phyloP scores from a whole-genome alignment of 768 basidiomycete species.

The Auriculariales sp. region DNA sequence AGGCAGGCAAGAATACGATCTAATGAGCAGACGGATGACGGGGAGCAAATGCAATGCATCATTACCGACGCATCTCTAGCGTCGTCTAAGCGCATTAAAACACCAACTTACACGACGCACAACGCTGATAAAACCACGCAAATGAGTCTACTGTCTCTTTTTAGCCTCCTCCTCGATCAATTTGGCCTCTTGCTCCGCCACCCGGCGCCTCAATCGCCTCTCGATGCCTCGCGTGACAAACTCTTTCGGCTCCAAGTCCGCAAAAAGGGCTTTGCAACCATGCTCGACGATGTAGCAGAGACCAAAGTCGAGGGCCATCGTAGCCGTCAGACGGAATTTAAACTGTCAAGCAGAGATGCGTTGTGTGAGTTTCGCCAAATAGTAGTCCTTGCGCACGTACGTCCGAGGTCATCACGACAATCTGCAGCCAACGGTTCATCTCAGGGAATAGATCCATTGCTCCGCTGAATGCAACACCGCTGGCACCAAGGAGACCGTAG shows the following conservation, averaged over 20 bases:
- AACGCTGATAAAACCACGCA: too few relatives aligned
- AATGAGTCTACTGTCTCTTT: constrained; percentile 18
- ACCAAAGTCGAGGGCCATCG: constrained; percentile 79
- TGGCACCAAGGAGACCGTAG: constrained; percentile 83
- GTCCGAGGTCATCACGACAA: constrained; percentile 70
- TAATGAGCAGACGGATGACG: too few relatives aligned
- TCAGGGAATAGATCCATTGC: constrained; percentile 93
- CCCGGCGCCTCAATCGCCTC: constrained; percentile 40
- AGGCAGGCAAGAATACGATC: too few relatives aligned
- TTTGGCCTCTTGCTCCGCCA: constrained; percentile 22
- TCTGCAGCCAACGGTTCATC: constrained; percentile 90
- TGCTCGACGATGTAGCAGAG: constrained; percentile 80
- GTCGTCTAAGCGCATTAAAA: too few relatives aligned
- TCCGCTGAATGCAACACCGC: constrained; percentile 82
- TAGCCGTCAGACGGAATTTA: constrained; percentile 56
- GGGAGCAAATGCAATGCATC: too few relatives aligned
- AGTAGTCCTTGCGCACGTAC: constrained; percentile 47
- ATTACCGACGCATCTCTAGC: too few relatives aligned
- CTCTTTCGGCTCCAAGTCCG: constrained; percentile 69
- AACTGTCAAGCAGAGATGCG: too few relatives aligned
- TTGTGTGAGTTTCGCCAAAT: not conserved
- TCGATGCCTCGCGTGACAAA: constrained; percentile 79
- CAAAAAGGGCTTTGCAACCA: constrained; percentile 74
- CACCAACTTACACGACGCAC: too few relatives aligned
- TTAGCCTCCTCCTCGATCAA: constrained; percentile 13